Evolutionary conservation across 352 stramenopile genomes (phyloP).

Genomic region (Pythium grandisporangium): DNA sequence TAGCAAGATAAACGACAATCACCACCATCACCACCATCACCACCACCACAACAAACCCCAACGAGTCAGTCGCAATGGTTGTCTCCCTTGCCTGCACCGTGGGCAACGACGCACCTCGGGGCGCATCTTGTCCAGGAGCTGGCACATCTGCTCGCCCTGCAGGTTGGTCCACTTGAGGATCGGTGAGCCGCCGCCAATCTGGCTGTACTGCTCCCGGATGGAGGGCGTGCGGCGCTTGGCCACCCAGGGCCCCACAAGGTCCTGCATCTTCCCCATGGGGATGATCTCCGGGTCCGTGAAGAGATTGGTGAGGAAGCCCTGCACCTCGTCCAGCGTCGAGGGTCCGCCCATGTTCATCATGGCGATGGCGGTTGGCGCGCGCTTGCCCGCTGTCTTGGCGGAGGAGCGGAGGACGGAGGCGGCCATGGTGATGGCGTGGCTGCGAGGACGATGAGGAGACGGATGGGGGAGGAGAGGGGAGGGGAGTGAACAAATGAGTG

Average conservation of each 20-base stretch:
- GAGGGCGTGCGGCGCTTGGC: slow-evolving; percentile 89
- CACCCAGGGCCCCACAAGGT: slow-evolving; percentile 70
- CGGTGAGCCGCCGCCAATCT: slow-evolving; percentile 96
- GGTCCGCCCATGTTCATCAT: slow-evolving; percentile 98
- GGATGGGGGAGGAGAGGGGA: not conserved
- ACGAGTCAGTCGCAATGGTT: too few species aligned
- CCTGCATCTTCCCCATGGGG: slow-evolving; percentile 88
- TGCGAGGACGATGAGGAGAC: not conserved
- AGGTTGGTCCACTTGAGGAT: slow-evolving; percentile 96
- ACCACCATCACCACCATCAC: too few species aligned
- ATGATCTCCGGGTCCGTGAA: slow-evolving; percentile 99
- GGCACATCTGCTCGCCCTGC: slow-evolving; percentile 89
- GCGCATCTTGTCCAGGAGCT: slow-evolving; percentile 85
- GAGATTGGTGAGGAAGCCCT: slow-evolving; percentile 97
- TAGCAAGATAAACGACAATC: too few species aligned
- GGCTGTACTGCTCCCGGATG: slow-evolving; percentile 92
- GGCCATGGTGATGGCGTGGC: slow-evolving; percentile 5
- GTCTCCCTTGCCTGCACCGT: too few species aligned
- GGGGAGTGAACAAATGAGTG: too few species aligned
- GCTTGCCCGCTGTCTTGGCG: too few species aligned
- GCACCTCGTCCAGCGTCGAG: slow-evolving; percentile 90
- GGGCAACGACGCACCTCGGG: slow-evolving; percentile 48
- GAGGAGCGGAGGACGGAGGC: slow-evolving; percentile 20
- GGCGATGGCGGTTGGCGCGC: slow-evolving; percentile 49
- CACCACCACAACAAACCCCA: too few species aligned